These are phyloP conservation scores for Rhizophagus prolifer DNA, from an alignment of 192 early-diverging fungal species.

Conservation along the genomic window DNA sequence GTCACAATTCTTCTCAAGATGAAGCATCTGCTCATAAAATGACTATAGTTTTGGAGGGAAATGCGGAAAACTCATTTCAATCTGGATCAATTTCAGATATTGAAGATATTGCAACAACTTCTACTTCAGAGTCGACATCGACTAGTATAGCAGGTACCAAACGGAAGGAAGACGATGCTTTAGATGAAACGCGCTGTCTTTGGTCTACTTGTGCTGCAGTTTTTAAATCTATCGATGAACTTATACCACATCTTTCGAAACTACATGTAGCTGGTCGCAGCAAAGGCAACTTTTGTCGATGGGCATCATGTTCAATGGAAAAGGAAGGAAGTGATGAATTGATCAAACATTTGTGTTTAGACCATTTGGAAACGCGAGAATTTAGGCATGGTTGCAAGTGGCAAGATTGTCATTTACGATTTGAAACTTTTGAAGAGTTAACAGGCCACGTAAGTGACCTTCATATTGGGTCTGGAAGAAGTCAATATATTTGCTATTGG, in stretches of 20 bases:
- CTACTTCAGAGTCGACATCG: background rate
- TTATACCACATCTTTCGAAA: conserved; percentile 54
- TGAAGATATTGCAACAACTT: background rate
- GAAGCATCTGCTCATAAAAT: background rate
- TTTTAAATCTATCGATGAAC: conserved; percentile 50
- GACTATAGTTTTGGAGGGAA: background rate
- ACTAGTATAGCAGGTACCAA: background rate
- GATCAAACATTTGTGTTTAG: conserved; percentile 59
- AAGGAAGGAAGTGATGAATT: conserved; percentile 53
- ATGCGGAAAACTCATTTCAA: background rate
- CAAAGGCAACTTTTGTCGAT: conserved; percentile 51
- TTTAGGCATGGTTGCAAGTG: conserved; percentile 73
- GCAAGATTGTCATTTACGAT: conserved; percentile 60
- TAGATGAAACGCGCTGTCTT: conserved; percentile 37
- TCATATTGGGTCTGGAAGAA: conserved; percentile 64
- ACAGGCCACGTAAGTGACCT: conserved; percentile 62
- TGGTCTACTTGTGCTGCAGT: conserved; percentile 53
- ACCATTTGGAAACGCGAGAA: conserved; percentile 48
- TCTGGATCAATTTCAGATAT: background rate
- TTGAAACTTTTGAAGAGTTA: conserved; percentile 60
- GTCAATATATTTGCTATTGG: conserved; percentile 56
- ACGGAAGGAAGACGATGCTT: conserved; percentile 17
- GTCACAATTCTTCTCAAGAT: background rate
- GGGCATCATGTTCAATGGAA: conserved; percentile 59
- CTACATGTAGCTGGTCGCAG: conserved; percentile 39